Conservation (phyloP, 1,139 yeast species). For the Nakaseomyces glabratus region DNA sequence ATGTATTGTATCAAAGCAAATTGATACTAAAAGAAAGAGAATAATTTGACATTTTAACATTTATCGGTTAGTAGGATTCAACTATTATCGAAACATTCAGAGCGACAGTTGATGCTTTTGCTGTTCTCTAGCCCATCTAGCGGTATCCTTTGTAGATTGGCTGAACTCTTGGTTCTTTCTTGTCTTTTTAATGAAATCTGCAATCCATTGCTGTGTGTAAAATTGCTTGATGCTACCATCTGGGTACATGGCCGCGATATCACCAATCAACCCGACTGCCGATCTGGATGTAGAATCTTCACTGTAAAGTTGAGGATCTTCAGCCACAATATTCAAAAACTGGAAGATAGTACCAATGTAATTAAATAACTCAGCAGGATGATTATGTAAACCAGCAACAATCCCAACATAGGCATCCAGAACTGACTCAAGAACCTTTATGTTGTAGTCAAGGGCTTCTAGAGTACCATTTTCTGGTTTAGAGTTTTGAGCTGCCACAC, state of each 20-base stretch:
- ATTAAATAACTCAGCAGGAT: slow-evolving; percentile 57
- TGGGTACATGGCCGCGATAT: slow-evolving; percentile 79
- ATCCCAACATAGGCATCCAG: slow-evolving; percentile 93
- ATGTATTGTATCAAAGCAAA: too few species aligned
- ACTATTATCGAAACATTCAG: too few species aligned
- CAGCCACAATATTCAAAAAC: slow-evolving; percentile 52
- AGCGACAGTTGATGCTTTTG: slow-evolving; percentile 32
- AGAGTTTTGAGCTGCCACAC: slow-evolving; percentile 38
- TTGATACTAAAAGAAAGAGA: slow-evolving; percentile 1
- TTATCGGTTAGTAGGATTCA: neutral
- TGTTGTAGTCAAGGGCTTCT: slow-evolving; percentile 71
- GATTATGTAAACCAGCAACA: slow-evolving; percentile 71
- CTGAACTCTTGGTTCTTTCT: slow-evolving; percentile 54
- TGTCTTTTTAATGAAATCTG: slow-evolving; percentile 66
- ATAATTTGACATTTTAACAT: too few species aligned
- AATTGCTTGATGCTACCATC: slow-evolving; percentile 60
- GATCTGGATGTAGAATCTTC: slow-evolving; percentile 65
- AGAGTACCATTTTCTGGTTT: slow-evolving; percentile 47
- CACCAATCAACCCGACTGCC: slow-evolving; percentile 86
- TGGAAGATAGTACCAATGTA: slow-evolving; percentile 62
- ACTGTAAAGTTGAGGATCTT: slow-evolving; percentile 49
- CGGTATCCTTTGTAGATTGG: slow-evolving; percentile 71
- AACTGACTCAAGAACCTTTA: slow-evolving; percentile 71
- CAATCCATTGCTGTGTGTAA: slow-evolving; percentile 68
- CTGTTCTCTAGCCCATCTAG: slow-evolving; percentile 92